Base-by-base conservation (phyloP, 78 protist species). In the Parvularia atlantis region DNA sequence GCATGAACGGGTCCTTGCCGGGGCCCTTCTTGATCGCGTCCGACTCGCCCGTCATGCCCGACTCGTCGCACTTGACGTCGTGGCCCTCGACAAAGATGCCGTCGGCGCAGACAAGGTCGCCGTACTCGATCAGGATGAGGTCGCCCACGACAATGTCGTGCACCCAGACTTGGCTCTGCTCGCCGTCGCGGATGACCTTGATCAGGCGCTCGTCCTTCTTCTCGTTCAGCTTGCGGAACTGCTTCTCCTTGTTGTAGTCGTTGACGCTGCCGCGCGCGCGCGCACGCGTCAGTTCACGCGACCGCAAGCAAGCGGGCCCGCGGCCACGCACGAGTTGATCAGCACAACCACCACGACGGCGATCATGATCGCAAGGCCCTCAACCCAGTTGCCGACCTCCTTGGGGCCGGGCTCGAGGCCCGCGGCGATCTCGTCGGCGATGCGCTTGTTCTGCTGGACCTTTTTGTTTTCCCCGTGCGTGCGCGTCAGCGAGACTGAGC, bases 341-440 rank as follows among this genome's bases (percentile, higher is more conserved):
- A 66, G 16, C 20, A 81, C 78, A 16, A 93, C 99, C 33, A 92
- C 24, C 20, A 73, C 37, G 24, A 94, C 95, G 26, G 96, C 96
- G 19, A 81, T 65, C 31, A 94, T 40, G 70, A 94, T 92, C 44
- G 96, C 93, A 4, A 73, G 76, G 46, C 96, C 96, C 57, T 94
- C 96, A 43, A 88, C 84, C 98, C 96, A 91, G 0, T 83, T 93
- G 14, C 61, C 57, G 62, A 41, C 35, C 44, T 77, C 58, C 50
- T 84, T 67, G 31, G 60, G 66, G 19, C 52, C 4, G 33, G 62
- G 60, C 4, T 77, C 84, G 17, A 84, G 41, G 40, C 68, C 69
- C 50, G 88, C 84, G 10, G 90, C n/a, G n/a, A n/a, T n/a, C n/a
- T n/a, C n/a, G n/a, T n/a, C n/a, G n/a, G n/a, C n/a, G n/a, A n/a